Conservation (phyloP, 805 yeast genomes). For the Kazachstania africana region DNA sequence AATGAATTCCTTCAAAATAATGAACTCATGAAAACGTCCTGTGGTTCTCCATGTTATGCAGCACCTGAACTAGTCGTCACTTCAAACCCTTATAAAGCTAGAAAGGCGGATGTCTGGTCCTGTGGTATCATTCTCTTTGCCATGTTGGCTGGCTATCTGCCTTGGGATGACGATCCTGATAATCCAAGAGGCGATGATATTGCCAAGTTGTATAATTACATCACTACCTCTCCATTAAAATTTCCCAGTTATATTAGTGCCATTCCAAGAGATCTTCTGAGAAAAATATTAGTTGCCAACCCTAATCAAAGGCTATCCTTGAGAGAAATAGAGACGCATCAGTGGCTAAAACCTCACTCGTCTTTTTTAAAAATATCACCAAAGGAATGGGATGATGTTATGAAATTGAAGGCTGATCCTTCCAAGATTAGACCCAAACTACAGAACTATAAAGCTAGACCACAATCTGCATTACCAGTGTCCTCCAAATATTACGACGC, state of each 20-base stretch:
- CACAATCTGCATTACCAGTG: constrained; percentile 25
- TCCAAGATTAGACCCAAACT: constrained; percentile 15
- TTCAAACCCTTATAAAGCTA: constrained; percentile 77
- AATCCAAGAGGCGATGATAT: constrained; percentile 96
- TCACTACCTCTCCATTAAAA: constrained; percentile 81
- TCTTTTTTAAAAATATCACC: constrained; percentile 77
- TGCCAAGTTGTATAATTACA: constrained; percentile 79
- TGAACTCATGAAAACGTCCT: constrained; percentile 85
- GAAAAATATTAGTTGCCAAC: constrained; percentile 75
- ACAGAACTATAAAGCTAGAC: constrained; percentile 9
- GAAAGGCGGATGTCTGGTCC: constrained; percentile 94
- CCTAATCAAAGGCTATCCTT: constrained; percentile 66
- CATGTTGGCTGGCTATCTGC: constrained; percentile 93
- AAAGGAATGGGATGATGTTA: constrained; percentile 68
- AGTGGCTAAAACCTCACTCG: constrained; percentile 81
- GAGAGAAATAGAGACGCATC: constrained; percentile 62
- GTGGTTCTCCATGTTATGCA: constrained; percentile 98
- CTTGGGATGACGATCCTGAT: constrained; percentile 94
- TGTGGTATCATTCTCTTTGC: constrained; percentile 93
- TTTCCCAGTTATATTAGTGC: constrained; percentile 92
- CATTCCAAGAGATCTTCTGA: constrained; percentile 76
- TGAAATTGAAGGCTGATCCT: constrained; percentile 17
- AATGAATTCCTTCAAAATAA: constrained; percentile 51
- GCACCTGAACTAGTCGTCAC: constrained; percentile 94
- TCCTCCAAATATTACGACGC: constrained; percentile 28